Evolutionary conservation across 2,329 filamentous ascomycete species (phyloP).

Genomic region (Ceratocystis eucalypticola): DNA sequence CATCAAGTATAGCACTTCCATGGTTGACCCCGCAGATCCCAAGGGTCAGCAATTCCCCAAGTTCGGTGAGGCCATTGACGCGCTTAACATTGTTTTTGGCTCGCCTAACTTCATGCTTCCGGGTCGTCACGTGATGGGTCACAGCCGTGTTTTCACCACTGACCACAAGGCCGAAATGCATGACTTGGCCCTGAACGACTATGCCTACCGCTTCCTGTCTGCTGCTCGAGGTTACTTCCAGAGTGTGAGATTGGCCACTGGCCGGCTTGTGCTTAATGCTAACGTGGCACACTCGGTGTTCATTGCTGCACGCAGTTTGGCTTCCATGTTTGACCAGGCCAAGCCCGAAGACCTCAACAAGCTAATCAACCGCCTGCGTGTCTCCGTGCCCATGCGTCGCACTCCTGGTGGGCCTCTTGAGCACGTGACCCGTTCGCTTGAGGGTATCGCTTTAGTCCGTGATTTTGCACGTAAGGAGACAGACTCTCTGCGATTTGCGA

Average conservation of each 20-base stretch:
- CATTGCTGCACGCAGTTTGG: conserved; percentile 21
- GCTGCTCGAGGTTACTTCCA: conserved; percentile 42
- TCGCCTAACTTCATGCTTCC: conserved; percentile 29
- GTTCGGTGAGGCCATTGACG: conserved; percentile 36
- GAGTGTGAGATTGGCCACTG: conserved; percentile 40
- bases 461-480: conserved; percentile 1
- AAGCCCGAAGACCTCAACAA: conserved; percentile 36
- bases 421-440: background rate
- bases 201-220: conserved; percentile 23
- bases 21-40: conserved; percentile 28
- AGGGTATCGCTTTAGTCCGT: conserved; percentile 9
- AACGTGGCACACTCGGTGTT: conserved; percentile 44
- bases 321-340: conserved; percentile 7
- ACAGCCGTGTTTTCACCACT: conserved; percentile 36
- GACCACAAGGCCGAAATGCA: conserved; percentile 3
- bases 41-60: conserved; percentile 32
- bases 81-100: conserved; percentile 40
- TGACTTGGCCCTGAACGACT: conserved; percentile 23
- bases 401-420: conserved; percentile 5
- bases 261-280: conserved; percentile 40
- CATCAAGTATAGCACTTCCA: conserved; percentile 33
- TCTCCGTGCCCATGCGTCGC: conserved; percentile 14
- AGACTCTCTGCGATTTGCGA: conserved; percentile 4
- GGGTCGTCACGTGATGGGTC: conserved; percentile 32
- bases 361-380: conserved; percentile 27